These are phyloP conservation scores for Raphanus hybrid DNA, from an alignment of 441 rosid genomes.

Conservation along the genomic window DNA sequence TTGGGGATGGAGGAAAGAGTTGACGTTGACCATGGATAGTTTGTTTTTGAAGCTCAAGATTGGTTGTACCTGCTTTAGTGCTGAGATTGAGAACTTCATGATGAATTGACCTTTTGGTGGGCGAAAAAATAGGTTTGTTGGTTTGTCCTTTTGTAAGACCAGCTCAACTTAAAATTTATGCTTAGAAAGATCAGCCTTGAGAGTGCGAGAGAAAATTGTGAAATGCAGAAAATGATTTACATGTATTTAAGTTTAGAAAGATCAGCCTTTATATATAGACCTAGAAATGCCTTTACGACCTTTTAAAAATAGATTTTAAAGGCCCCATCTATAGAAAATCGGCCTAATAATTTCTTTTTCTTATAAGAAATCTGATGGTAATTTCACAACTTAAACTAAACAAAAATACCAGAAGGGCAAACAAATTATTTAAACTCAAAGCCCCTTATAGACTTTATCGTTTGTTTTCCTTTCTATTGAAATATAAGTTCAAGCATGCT, in stretches of 20 bases:
- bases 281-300: background rate
- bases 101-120: conserved; percentile 22
- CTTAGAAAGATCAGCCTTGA: background rate
- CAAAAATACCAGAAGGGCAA: background rate
- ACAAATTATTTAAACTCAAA: background rate
- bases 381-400: background rate
- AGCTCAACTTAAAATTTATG: background rate
- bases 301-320: background rate
- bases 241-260: background rate
- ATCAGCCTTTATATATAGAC: background rate
- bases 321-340: background rate
- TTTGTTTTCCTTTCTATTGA: background rate
- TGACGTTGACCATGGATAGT: conserved; percentile 39
- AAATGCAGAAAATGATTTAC: background rate
- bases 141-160: conserved; percentile 21
- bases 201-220: background rate
- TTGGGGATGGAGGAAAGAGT: conserved; percentile 52
- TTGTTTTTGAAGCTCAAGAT: conserved; percentile 52
- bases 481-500: background rate
- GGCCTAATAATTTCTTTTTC: background rate
- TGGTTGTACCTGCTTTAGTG: conserved; percentile 61
- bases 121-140: background rate
- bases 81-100: conserved; percentile 54
- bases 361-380: background rate
- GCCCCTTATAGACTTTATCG: background rate